phyloP scores from a whole-genome alignment of 306 rosid genomes.

The Cucumis cinereus region DNA sequence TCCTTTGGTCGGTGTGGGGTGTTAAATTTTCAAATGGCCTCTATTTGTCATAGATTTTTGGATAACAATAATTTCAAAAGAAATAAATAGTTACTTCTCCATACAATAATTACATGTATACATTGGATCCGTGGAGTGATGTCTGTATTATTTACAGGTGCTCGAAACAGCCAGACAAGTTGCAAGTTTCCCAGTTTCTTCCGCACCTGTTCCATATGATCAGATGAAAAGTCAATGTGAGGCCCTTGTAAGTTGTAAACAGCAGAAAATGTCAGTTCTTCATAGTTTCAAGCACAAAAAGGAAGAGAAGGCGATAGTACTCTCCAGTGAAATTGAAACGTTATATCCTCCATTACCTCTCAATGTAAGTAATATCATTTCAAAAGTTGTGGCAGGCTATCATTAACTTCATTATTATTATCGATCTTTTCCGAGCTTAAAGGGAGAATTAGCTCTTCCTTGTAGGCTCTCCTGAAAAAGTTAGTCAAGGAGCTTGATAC shows the following conservation, averaged over 20 bases:
- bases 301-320: slow-evolving; percentile 44
- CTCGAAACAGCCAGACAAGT: slow-evolving; percentile 83
- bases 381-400: background rate
- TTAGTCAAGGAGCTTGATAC: background rate
- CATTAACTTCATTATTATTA: background rate
- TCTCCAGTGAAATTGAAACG: slow-evolving; percentile 42
- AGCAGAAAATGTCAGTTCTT: slow-evolving; percentile 77
- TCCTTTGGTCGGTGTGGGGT: background rate
- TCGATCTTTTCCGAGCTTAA: background rate
- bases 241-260: slow-evolving; percentile 77
- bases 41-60: background rate
- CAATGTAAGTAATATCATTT: slow-evolving; percentile 29
- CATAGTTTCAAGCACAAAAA: slow-evolving; percentile 62
- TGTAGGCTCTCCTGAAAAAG: background rate
- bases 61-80: background rate
- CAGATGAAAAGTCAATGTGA: slow-evolving; percentile 93
- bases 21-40: background rate
- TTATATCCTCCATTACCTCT: slow-evolving; percentile 19
- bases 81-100: too few relatives aligned
- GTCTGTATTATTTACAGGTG: slow-evolving; percentile 40
- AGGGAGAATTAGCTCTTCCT: background rate
- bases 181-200: slow-evolving; percentile 61
- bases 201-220: slow-evolving; percentile 63
- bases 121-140: background rate
- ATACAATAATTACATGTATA: background rate